Evolutionary conservation across 805 yeast species (phyloP).

Genomic region (Yarrowia sp.): DNA sequence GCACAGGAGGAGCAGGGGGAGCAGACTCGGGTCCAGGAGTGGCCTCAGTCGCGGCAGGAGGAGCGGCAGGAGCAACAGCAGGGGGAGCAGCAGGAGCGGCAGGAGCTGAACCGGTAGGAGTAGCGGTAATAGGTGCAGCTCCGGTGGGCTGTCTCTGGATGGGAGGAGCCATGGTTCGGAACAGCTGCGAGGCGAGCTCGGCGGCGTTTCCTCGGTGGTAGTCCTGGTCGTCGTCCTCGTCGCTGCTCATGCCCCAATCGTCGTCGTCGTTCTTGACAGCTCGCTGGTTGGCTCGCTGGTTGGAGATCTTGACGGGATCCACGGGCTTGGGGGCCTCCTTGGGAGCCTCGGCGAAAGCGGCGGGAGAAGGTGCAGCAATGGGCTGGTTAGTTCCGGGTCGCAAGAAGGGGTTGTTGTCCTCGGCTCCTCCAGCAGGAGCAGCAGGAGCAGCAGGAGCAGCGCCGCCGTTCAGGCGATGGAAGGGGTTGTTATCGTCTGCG

Average conservation of each 20-base stretch:
- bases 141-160: constrained; percentile 44
- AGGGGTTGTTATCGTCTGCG: constrained; percentile 43
- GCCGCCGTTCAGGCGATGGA: constrained; percentile 40
- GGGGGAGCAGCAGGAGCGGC: constrained; percentile 15
- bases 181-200: constrained; percentile 53
- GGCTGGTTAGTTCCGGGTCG: constrained; percentile 40
- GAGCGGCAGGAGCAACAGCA: constrained; percentile 6
- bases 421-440: constrained; percentile 4
- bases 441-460: constrained; percentile 8
- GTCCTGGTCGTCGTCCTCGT: constrained; percentile 49
- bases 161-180: constrained; percentile 53
- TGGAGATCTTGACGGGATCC: constrained; percentile 46
- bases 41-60: not conserved
- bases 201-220: constrained; percentile 53
- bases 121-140: constrained; percentile 24
- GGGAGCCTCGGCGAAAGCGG: constrained; percentile 40
- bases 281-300: constrained; percentile 49
- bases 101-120: constrained; percentile 31
- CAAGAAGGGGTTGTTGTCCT: constrained; percentile 33
- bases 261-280: constrained; percentile 49
- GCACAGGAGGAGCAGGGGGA: not conserved
- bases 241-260: constrained; percentile 47
- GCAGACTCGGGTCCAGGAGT: not conserved
- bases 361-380: constrained; percentile 41
- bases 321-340: constrained; percentile 41